These are phyloP conservation scores for Arachis monticola DNA, from an alignment of 331 rosid species.

Conservation along the genomic window DNA sequence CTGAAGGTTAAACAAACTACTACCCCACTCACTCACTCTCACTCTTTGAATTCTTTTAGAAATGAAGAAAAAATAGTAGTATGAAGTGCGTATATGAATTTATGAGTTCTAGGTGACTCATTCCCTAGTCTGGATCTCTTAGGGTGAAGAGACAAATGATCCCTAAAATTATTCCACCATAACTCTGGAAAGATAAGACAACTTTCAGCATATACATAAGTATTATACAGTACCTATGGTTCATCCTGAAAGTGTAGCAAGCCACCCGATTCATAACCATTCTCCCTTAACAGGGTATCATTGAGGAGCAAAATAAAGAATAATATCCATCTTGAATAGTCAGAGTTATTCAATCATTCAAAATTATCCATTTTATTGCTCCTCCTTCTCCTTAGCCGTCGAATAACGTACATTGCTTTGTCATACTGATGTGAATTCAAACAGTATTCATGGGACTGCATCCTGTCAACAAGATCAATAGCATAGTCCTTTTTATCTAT, in stretches of 20 bases:
- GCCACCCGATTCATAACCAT: conserved; percentile 31
- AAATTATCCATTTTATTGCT: too few species aligned
- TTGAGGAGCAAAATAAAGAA: neutral
- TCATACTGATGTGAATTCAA: too few species aligned
- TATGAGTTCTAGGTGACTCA: conserved; percentile 12
- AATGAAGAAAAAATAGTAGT: conserved; percentile 25
- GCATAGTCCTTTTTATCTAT: too few species aligned
- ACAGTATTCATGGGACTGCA: too few species aligned
- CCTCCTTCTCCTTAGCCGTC: too few species aligned
- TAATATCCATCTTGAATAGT: too few species aligned
- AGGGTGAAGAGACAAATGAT: conserved; percentile 4
- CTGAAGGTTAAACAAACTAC: conserved; percentile 48
- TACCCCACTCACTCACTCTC: conserved; percentile 22
- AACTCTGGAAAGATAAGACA: conserved; percentile 19
- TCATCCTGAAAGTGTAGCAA: conserved; percentile 32
- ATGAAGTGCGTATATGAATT: conserved; percentile 5
- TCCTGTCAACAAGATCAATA: too few species aligned
- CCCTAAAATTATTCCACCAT: conserved; percentile 6
- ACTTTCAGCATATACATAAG: conserved; percentile 29
- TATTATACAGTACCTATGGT: conserved; percentile 34
- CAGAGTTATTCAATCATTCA: too few species aligned
- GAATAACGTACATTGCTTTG: too few species aligned
- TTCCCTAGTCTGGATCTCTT: conserved; percentile 7
- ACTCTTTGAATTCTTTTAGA: conserved; percentile 36
- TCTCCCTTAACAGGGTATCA: conserved; percentile 9